phyloP scores from a whole-genome alignment of 2,329 filamentous ascomycete genomes.

The Cladophialophora exuberans region DNA sequence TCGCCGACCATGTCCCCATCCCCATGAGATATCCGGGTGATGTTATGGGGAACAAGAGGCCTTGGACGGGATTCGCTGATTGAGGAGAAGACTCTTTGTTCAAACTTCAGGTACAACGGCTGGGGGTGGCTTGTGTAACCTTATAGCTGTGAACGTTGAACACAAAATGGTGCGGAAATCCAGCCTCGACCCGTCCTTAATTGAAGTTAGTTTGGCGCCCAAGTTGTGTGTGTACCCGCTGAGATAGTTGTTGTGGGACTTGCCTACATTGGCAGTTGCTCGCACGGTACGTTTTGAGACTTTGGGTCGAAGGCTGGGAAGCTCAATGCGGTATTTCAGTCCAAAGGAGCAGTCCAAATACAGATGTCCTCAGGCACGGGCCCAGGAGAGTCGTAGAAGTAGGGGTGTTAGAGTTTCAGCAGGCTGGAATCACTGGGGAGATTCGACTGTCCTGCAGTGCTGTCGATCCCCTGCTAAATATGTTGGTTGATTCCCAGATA shows the following conservation, averaged over 20 bases:
- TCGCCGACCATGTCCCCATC: slow-evolving; percentile 61
- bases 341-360: no score
- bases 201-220: not conserved
- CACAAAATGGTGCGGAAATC: not conserved
- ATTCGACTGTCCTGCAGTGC: no score
- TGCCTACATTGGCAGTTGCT: not conserved
- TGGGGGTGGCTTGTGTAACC: not conserved
- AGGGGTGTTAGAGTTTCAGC: no score
- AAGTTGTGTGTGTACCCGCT: no score
- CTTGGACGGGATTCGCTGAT: slow-evolving; percentile 46
- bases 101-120: not conserved
- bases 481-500: no score
- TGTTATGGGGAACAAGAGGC: slow-evolving; percentile 49
- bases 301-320: no score
- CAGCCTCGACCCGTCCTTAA: not conserved
- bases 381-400: no score
- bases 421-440: no score
- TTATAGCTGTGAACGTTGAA: not conserved
- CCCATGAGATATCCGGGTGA: slow-evolving; percentile 66
- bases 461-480: no score
- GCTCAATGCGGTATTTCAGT: no score
- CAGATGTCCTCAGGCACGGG: no score
- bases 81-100: not conserved
- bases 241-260: not conserved
- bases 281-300: no score